Conservation (phyloP, 2,329 filamentous ascomycete genomes). For the Aspergillus uvarum region DNA sequence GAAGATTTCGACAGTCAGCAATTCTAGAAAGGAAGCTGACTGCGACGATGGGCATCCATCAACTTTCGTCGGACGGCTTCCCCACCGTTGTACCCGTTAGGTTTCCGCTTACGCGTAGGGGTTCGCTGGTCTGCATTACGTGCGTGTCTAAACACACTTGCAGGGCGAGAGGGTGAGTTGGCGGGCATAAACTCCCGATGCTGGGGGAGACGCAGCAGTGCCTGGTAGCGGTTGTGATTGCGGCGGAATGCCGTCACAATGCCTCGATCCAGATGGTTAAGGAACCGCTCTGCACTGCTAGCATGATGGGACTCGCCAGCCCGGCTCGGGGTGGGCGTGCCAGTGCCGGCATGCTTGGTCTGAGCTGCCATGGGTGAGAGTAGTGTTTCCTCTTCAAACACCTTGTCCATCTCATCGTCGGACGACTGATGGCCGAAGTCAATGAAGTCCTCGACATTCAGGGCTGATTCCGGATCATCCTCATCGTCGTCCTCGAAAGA, state of each 20-base stretch:
- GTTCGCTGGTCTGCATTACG: slow-evolving; percentile 41
- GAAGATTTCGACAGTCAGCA: background rate
- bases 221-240: slow-evolving; percentile 53
- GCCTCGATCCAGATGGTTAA: slow-evolving; percentile 68
- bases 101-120: slow-evolving; percentile 42
- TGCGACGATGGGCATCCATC: slow-evolving; percentile 43
- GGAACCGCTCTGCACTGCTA: slow-evolving; percentile 51
- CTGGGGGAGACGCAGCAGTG: slow-evolving; percentile 49
- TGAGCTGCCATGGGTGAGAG: slow-evolving; percentile 50
- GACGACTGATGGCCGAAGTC: slow-evolving; percentile 62
- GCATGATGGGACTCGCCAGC: slow-evolving; percentile 29
- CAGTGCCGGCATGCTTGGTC: slow-evolving; percentile 32
- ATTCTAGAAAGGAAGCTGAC: slow-evolving; percentile 37
- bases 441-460: slow-evolving; percentile 71
- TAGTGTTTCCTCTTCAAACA: slow-evolving; percentile 46
- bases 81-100: slow-evolving; percentile 37
- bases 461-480: slow-evolving; percentile 62
- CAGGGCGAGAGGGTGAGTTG: slow-evolving; percentile 43
- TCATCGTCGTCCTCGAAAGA: slow-evolving; percentile 62
- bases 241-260: slow-evolving; percentile 76
- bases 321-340: slow-evolving; percentile 39
- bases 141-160: slow-evolving; percentile 45
- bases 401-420: slow-evolving; percentile 60
- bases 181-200: slow-evolving; percentile 47
- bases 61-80: slow-evolving; percentile 47